phyloP scores from a whole-genome alignment of 116 monocot species.

The Thalassia testudinum region DNA sequence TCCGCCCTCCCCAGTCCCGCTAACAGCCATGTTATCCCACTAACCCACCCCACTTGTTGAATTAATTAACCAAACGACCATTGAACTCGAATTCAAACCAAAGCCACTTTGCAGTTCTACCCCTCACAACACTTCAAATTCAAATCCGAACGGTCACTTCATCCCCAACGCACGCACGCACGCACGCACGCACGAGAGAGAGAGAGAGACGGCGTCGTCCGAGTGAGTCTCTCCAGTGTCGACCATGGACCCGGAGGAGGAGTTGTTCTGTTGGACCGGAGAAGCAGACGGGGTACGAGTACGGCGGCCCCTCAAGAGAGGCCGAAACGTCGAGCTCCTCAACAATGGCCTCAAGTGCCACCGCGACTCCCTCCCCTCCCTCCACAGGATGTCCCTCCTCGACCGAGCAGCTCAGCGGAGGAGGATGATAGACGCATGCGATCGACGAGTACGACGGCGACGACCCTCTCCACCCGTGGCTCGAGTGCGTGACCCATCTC shows the following conservation, averaged over 20 bases:
- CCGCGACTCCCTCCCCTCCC: constrained; percentile 1
- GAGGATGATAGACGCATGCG: constrained; percentile 51
- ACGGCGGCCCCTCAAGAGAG: constrained; percentile 91
- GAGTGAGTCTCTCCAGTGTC: too few relatives aligned
- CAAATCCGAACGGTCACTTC: too few relatives aligned
- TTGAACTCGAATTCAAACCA: too few relatives aligned
- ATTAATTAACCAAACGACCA: too few relatives aligned
- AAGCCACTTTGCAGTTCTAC: too few relatives aligned
- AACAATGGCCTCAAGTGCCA: constrained; percentile 59
- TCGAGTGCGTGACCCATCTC: constrained; percentile 56
- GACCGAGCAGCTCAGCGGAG: constrained; percentile 26
- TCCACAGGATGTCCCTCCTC: constrained; percentile 34
- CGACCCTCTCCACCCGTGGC: constrained; percentile 81
- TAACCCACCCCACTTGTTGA: too few relatives aligned
- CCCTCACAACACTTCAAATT: too few relatives aligned
- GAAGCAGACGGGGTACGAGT: constrained; percentile 45
- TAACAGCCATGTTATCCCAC: too few relatives aligned
- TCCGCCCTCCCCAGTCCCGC: too few relatives aligned
- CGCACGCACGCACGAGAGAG: too few relatives aligned
- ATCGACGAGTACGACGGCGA: constrained; percentile 79
- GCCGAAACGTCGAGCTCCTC: constrained; percentile 64
- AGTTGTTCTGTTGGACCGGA: constrained; percentile 32
- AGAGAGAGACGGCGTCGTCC: too few relatives aligned
- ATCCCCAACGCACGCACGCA: too few relatives aligned
- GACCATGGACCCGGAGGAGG: constrained; percentile 48